Base-by-base conservation (phyloP, 192 early-diverging fungal species). In the Coemansia sp. region DNA sequence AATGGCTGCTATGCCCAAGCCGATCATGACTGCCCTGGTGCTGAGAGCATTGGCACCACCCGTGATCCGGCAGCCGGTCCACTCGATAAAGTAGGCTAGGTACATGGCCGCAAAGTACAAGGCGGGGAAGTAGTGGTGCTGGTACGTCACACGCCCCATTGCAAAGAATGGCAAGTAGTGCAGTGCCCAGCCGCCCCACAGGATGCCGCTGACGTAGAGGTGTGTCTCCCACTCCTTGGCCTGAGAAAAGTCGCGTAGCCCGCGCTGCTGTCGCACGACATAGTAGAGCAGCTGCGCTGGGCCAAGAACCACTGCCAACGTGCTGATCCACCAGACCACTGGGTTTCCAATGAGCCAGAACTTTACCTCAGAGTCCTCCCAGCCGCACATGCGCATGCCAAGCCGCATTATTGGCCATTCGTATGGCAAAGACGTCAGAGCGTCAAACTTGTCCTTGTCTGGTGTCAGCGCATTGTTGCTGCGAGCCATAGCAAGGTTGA, bases 41-140 rank as follows among this genome's bases (percentile, higher is more conserved):
- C 44, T 19, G 21, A 36, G 52, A 21, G 58, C 50, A 8, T 21
- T 6, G 22, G 53, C 6, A 74, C 79, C 0, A 62, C 38, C 32
- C 55, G 50, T 52, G 81, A 83, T 53, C 65, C 81, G 35, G 48
- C 63, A 53, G 56, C 59, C 68, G 63, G 76, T 85, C 85, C 94
- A 92, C 64, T 99, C 94, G 17, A 93, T 44, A 18, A 92, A 27
- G 65, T 85, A 90, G 8, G 85, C 86, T 10, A 87, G 78, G 60
- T 89, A 82, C 54, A 98, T 84, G 60, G 97, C 87, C 15, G 88
- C 87, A 84, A 97, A 99, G 74, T 98, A 97, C 26, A 97, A 66
- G 0, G 94, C 92, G 1, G 95, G 95, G 80, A 97, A 96, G 69
- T 98, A 98, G 73, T 98, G 97, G 68, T 99, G 97, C 33, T 97